Evolutionary conservation across 73 alveolate species (phyloP).

Genomic region (Uronychia binucleata): DNA sequence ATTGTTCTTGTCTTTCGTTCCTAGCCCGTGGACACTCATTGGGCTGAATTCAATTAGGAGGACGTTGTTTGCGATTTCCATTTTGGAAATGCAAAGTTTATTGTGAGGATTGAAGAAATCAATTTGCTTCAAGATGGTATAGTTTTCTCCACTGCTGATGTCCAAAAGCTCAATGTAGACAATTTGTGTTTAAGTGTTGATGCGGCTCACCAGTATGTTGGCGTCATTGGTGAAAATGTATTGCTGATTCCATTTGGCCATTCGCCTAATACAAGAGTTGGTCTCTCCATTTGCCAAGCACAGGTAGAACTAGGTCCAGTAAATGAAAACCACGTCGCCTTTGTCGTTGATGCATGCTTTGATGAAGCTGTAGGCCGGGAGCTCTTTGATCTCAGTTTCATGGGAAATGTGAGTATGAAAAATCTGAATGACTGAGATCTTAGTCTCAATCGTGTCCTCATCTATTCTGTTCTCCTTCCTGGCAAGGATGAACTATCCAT

Average conservation of each 20-base stretch:
- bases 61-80: background rate
- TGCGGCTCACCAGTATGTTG: background rate
- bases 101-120: background rate
- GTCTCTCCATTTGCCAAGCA: background rate
- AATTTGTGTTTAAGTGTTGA: background rate
- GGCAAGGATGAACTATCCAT: background rate
- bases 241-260: background rate
- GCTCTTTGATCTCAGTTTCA: too few species aligned
- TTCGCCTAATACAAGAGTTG: background rate
- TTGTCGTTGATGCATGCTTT: background rate
- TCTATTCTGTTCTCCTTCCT: background rate
- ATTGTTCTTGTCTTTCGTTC: background rate
- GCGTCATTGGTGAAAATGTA: background rate
- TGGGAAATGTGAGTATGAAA: background rate
- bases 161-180: background rate
- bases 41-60: background rate
- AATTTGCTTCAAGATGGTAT: background rate
- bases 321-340: background rate
- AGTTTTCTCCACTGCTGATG: background rate
- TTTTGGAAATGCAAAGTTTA: too few species aligned
- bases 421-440: background rate
- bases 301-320: background rate
- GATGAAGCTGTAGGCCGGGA: background rate
- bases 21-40: too few species aligned
- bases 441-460: too few species aligned